Conservation (phyloP, 148 eudicot species). For the Vaccinium corymbosum region DNA sequence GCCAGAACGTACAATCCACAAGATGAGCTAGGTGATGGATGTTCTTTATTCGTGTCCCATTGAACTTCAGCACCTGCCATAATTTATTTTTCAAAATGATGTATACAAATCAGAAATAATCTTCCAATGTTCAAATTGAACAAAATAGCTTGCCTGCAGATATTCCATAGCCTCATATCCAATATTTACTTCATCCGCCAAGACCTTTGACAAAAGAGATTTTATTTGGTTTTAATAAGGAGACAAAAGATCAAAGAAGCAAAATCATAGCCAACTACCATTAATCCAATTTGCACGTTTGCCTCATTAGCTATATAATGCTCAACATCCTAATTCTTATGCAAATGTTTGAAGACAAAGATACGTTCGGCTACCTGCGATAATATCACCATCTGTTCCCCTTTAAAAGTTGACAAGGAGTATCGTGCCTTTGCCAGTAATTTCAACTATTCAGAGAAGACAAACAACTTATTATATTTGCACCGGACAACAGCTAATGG, state of each 20-base stretch:
- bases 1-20: slow-evolving; percentile 67
- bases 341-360: slow-evolving; percentile 6
- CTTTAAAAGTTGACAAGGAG: slow-evolving; percentile 74
- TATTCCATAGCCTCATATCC: slow-evolving; percentile 94
- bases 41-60: slow-evolving; percentile 69
- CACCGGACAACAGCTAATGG: background rate
- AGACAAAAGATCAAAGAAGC: background rate
- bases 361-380: slow-evolving; percentile 61
- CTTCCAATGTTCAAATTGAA: background rate
- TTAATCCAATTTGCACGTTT: background rate
- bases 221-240: background rate
- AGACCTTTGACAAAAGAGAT: slow-evolving; percentile 33
- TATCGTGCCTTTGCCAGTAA: slow-evolving; percentile 83
- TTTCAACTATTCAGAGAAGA: slow-evolving; percentile 51
- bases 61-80: slow-evolving; percentile 77
- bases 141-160: slow-evolving; percentile 61
- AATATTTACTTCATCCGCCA: slow-evolving; percentile 87
- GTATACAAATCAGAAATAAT: background rate
- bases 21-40: slow-evolving; percentile 94
- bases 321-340: background rate
- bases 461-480: slow-evolving; percentile 7
- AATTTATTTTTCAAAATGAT: background rate
- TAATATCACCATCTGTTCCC: slow-evolving; percentile 86
- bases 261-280: slow-evolving; percentile 2
- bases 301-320: background rate